Evolutionary conservation across 2,329 filamentous ascomycete genomes (phyloP).

Genomic region (Xylariaceae sp.): DNA sequence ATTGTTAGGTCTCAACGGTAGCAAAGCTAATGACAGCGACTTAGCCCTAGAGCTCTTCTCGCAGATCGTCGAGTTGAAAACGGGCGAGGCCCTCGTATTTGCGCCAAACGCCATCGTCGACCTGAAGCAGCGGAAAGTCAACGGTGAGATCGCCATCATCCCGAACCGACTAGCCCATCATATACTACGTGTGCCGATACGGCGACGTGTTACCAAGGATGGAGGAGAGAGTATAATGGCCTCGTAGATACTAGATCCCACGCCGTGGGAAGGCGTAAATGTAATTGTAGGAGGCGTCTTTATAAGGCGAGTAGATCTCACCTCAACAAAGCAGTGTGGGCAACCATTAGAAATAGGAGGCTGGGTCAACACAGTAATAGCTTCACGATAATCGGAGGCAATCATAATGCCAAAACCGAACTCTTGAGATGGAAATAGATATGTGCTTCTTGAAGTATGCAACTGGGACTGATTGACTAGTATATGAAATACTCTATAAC

Average conservation of each 20-base stretch:
- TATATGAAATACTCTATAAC: too few relatives aligned
- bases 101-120: slow-evolving; percentile 42
- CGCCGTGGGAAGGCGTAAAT: too few relatives aligned
- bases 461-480: too few relatives aligned
- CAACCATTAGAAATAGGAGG: too few relatives aligned
- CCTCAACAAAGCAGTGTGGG: too few relatives aligned
- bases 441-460: too few relatives aligned
- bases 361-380: too few relatives aligned
- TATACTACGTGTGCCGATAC: slow-evolving; percentile 40
- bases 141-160: neutral
- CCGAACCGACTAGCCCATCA: slow-evolving; percentile 36
- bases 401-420: too few relatives aligned
- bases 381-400: too few relatives aligned
- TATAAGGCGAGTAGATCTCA: too few relatives aligned
- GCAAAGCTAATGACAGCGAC: neutral
- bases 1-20: neutral
- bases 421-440: too few relatives aligned
- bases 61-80: slow-evolving; percentile 41
- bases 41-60: slow-evolving; percentile 36
- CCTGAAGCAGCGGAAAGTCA: slow-evolving; percentile 21
- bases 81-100: slow-evolving; percentile 48
- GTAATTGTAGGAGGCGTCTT: too few relatives aligned
- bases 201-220: slow-evolving; percentile 43
- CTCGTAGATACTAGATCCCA: neutral
- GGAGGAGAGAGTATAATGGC: slow-evolving; percentile 48